A percentile compares a stretch with the other conserved stretches of the same genome.
phyloP scores from a whole-genome alignment of 2,329 filamentous ascomycete genomes.

The Elsinoe necatrix region DNA sequence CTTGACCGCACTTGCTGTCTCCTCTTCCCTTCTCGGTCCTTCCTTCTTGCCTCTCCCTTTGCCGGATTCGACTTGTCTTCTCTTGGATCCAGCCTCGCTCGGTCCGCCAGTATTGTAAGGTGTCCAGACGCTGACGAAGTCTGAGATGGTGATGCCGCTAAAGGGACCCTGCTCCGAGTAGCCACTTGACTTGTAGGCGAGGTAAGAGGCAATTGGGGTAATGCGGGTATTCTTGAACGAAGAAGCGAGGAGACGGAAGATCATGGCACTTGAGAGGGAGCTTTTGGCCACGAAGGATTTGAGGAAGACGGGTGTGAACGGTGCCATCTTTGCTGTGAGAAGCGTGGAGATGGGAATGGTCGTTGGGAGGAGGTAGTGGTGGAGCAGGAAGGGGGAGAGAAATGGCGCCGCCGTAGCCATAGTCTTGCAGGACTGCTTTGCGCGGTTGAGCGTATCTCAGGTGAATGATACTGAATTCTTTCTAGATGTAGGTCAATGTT shows the following conservation, averaged over 20 bases:
- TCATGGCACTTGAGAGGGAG: not conserved
- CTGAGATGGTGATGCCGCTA: constrained; percentile 18
- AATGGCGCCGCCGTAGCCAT: constrained; percentile 13
- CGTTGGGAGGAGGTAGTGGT: not conserved
- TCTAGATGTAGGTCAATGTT: too few species aligned
- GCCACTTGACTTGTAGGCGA: constrained; percentile 19
- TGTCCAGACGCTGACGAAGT: constrained; percentile 19
- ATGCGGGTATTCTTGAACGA: constrained; percentile 18
- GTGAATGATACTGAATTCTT: not conserved
- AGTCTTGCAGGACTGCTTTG: not conserved
- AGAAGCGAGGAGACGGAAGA: constrained; percentile 3
- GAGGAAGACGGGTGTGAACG: not conserved
- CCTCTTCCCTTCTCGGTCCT: not conserved
- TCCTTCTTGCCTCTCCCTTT: not conserved
- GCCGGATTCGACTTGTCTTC: not conserved
- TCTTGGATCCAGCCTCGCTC: not conserved
- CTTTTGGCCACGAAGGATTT: constrained; percentile 9
- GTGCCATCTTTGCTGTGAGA: not conserved
- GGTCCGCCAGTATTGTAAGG: constrained; percentile 17
- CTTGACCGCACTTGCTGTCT: not conserved
- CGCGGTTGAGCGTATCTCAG: not conserved
- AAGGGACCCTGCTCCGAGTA: constrained; percentile 17
- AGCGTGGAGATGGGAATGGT: not conserved
- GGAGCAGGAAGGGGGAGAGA: constrained; percentile 5
- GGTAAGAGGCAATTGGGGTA: constrained; percentile 18